These are phyloP conservation scores for Quercus berberidifolia DNA, from an alignment of 306 rosid genomes.

Conservation along the genomic window DNA sequence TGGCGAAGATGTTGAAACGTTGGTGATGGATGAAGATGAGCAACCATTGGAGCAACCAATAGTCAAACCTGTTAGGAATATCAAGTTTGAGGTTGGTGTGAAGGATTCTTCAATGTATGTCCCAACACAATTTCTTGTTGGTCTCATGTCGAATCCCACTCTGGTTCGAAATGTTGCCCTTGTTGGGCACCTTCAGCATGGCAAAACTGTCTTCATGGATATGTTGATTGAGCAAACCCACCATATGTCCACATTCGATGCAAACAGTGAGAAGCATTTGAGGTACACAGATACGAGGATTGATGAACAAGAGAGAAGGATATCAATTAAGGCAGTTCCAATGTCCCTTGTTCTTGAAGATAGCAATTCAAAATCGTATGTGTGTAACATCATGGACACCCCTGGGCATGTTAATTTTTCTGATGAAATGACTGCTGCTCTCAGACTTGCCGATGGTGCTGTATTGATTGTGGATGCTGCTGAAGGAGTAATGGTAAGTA, in stretches of 20 bases:
- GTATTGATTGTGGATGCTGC: constrained; percentile 95
- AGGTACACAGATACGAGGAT: constrained; percentile 89
- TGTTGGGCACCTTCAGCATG: constrained; percentile 89
- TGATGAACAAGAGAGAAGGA: constrained; percentile 92
- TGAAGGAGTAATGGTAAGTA: constrained; percentile 89
- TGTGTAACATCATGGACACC: constrained; percentile 86
- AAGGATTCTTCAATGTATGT: constrained; percentile 93
- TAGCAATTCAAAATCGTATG: constrained; percentile 72
- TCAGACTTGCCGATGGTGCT: constrained; percentile 92
- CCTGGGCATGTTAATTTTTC: constrained; percentile 98
- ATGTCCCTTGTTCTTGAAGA: constrained; percentile 97
- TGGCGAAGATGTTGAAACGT: constrained; percentile 93
- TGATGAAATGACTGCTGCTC: constrained; percentile 96
- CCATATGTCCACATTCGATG: constrained; percentile 86
- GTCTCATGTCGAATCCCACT: constrained; percentile 90
- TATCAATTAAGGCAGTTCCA: constrained; percentile 88
- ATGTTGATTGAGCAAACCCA: constrained; percentile 97
- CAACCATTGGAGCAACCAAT: constrained; percentile 81
- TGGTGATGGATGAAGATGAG: constrained; percentile 97
- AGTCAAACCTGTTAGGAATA: constrained; percentile 70
- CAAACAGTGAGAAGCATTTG: constrained; percentile 74
- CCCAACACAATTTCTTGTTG: constrained; percentile 74
- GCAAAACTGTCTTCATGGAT: constrained; percentile 97
- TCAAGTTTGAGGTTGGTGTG: constrained; percentile 91
- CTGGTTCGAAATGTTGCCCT: constrained; percentile 84